Percentiles rank a stretch among this genome's conserved stretches.
These are phyloP conservation scores for Spergularia marina DNA, from an alignment of 148 eudicot genomes.

Conservation along the genomic window DNA sequence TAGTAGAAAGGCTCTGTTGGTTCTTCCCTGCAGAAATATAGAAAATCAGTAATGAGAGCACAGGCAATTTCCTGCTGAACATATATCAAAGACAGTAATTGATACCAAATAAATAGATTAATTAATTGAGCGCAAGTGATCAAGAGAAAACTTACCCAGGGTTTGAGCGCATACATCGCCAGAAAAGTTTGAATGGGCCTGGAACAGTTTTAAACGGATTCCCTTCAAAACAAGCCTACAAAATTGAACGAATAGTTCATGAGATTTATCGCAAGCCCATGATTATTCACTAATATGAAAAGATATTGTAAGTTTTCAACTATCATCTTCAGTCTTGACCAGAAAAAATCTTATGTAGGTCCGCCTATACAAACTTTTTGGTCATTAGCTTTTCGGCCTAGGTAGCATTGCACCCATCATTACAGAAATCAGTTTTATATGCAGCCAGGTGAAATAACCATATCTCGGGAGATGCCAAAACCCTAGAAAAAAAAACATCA, in stretches of 20 bases:
- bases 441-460: not conserved
- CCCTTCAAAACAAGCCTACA: slow-evolving; percentile 92
- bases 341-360: not conserved
- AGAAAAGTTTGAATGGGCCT: slow-evolving; percentile 90
- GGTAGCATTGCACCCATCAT: not conserved
- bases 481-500: not conserved
- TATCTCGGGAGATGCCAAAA: not conserved
- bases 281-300: not conserved
- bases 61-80: not conserved
- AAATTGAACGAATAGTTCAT: not conserved
- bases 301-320: not conserved
- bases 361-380: too few relatives aligned
- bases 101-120: not conserved
- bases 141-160: slow-evolving; percentile 55
- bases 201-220: slow-evolving; percentile 92
- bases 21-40: slow-evolving; percentile 66
- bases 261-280: not conserved
- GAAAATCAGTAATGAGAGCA: not conserved
- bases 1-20: slow-evolving; percentile 74
- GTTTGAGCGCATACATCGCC: slow-evolving; percentile 89
- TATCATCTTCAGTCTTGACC: not conserved
- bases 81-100: not conserved
- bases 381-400: not conserved
- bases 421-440: not conserved
- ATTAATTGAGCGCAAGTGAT: not conserved